Conservation (phyloP, 2,329 filamentous ascomycete genomes). For the Exophiala viscosa region DNA sequence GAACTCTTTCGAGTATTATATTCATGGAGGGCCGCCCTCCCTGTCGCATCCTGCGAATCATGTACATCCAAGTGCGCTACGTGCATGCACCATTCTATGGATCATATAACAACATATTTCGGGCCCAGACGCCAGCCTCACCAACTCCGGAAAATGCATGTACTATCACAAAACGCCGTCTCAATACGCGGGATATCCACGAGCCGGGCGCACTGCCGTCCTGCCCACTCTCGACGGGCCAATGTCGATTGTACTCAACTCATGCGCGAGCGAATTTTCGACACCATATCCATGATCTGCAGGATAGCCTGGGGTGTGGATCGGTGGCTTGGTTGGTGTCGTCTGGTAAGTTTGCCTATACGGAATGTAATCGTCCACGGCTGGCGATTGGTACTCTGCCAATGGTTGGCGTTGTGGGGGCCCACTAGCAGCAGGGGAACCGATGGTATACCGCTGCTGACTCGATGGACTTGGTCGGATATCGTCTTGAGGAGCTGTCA, state of each 20-base stretch:
- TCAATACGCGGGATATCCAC: slow-evolving; percentile 22
- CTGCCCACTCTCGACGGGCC: slow-evolving; percentile 31
- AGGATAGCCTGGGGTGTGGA: neutral
- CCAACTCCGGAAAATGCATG: neutral
- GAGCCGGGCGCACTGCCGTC: slow-evolving; percentile 14
- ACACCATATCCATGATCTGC: slow-evolving; percentile 24
- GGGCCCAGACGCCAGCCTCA: neutral
- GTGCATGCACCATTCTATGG: neutral
- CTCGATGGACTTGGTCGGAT: slow-evolving; percentile 12
- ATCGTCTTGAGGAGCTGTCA: slow-evolving; percentile 1
- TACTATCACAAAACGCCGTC: neutral
- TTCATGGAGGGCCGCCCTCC: neutral
- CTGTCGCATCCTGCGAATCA: neutral
- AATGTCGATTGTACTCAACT: slow-evolving; percentile 53
- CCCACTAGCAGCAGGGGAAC: slow-evolving; percentile 13
- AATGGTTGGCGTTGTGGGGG: slow-evolving; percentile 17
- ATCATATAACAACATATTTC: neutral
- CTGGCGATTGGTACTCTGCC: slow-evolving; percentile 26
- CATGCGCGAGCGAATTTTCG: slow-evolving; percentile 52
- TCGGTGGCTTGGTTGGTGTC: slow-evolving; percentile 24
- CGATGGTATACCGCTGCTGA: slow-evolving; percentile 12
- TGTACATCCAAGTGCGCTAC: neutral
- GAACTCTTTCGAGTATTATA: neutral
- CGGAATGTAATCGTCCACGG: slow-evolving; percentile 12
- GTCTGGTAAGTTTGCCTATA: slow-evolving; percentile 27